Conservation (phyloP, 352 stramenopile species). For the Pythium vanterpoolii region DNA sequence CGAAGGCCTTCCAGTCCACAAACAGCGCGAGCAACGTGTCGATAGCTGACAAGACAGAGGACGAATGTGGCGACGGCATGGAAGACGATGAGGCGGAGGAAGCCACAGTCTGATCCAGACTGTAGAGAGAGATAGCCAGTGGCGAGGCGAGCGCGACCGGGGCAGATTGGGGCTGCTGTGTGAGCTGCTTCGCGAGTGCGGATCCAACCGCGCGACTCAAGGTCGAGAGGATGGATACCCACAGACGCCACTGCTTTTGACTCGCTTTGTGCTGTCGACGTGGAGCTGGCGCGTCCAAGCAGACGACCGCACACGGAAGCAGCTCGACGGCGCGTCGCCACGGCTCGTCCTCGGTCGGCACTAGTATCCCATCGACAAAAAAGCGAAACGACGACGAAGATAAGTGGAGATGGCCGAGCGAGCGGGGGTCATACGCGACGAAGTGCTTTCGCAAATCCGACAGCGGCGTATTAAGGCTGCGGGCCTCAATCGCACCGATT, state of each 20-base stretch:
- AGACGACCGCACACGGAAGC: conserved; percentile 13
- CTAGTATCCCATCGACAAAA: background rate
- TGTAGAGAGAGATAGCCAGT: conserved; percentile 2
- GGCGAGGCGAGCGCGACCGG: background rate
- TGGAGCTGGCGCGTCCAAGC: background rate
- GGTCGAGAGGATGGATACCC: background rate
- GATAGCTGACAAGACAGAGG: background rate
- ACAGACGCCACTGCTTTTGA: background rate
- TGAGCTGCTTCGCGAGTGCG: background rate
- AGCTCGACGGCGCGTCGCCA: conserved; percentile 7
- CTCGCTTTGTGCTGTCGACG: background rate
- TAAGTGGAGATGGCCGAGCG: background rate
- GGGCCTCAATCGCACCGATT: background rate
- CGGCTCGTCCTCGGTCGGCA: conserved; percentile 9
- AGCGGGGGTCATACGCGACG: background rate
- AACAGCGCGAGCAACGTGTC: conserved; percentile 21
- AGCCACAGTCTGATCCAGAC: conserved; percentile 8
- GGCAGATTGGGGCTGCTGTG: too few relatives aligned
- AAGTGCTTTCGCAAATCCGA: conserved; percentile 7
- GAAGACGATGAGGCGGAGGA: background rate
- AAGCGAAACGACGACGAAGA: conserved; percentile 13
- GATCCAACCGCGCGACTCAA: background rate
- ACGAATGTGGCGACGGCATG: background rate
- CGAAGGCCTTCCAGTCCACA: conserved; percentile 48
- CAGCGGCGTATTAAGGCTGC: background rate